Conservation (phyloP, 345 rosid species). For the Durio zibethinus region DNA sequence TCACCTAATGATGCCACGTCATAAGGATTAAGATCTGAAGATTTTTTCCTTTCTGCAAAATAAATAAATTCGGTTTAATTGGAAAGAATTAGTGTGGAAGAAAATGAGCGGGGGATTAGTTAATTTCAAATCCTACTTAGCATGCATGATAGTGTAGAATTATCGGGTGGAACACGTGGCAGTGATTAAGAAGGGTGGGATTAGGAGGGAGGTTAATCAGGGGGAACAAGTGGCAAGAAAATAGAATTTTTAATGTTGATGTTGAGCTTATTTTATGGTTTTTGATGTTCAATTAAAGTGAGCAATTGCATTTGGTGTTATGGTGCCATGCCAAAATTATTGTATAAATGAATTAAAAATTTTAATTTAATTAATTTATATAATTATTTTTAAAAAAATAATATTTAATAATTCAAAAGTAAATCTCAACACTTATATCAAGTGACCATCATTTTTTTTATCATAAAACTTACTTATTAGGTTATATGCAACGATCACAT, state of each 20-base stretch:
- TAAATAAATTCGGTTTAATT: neutral
- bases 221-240: neutral
- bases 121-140: neutral
- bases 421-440: no score
- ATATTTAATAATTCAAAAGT: no score
- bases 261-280: neutral
- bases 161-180: slow-evolving; percentile 4
- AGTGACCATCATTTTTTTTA: no score
- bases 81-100: slow-evolving; percentile 13
- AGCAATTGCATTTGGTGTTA: neutral
- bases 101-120: neutral
- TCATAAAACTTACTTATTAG: no score
- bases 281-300: neutral
- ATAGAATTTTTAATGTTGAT: neutral
- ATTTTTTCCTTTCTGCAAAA: neutral
- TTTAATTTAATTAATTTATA: no score
- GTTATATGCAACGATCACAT: no score
- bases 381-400: no score
- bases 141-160: neutral
- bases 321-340: no score
- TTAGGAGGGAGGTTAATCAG: neutral
- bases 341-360: no score
- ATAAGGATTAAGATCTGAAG: neutral
- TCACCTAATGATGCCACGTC: slow-evolving; percentile 1
- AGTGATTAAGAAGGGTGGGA: neutral